Evolutionary conservation across 2,329 filamentous ascomycete species (phyloP), one percentile per base, ranked within the genome.

Genomic region (Apiospora saccharicola): DNA sequence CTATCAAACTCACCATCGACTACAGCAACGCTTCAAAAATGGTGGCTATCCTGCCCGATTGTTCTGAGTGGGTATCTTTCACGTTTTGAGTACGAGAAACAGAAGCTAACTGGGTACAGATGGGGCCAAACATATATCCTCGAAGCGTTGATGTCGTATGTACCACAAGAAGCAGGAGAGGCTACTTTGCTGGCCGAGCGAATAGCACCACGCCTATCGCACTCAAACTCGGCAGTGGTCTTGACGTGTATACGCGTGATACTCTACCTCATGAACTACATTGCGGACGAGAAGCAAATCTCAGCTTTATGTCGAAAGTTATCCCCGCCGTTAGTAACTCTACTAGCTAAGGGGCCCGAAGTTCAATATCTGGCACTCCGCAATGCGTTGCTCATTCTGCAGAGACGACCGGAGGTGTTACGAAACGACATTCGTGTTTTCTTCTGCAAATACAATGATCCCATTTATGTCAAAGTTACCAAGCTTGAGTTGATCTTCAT

Each of bases 371-470:
- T 99, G 8, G 96, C 96, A 0, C 88, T 99, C 24, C 89, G 96
- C 75, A 99, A 99, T 80, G 96, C 96, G 0, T 88, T 99, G 2
- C 87, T 99, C 19, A 99, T 99, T 76, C 86, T 99, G 70, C 96
- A 99, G 82, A 89, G 96, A 77, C 89, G 96, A 71, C 96, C 96
- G 0, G 96, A 98, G 79, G 96, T 99, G 12, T 84, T 99, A 71
- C 91, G 95, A 75, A 98, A 98, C 82, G 96, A 99, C 82, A 98
- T 99, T 74, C 91, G 96, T 67, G 96, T 99, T 44, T 99, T 99
- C 85, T 99, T 99, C 84, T 99, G 96, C 90, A 99, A 99, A 87
- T 99, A 99, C 84, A 99, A 99, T 82, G 96, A 99, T 80, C 96
- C 96, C 0, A 99, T 99, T 75, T 99, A 98, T 81, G 96, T 99